Percentiles rank a stretch among this genome's conserved stretches.
These are phyloP conservation scores for Neopestalotiopsis sp. DNA, from an alignment of 2,329 filamentous ascomycete genomes.

Conservation along the genomic window DNA sequence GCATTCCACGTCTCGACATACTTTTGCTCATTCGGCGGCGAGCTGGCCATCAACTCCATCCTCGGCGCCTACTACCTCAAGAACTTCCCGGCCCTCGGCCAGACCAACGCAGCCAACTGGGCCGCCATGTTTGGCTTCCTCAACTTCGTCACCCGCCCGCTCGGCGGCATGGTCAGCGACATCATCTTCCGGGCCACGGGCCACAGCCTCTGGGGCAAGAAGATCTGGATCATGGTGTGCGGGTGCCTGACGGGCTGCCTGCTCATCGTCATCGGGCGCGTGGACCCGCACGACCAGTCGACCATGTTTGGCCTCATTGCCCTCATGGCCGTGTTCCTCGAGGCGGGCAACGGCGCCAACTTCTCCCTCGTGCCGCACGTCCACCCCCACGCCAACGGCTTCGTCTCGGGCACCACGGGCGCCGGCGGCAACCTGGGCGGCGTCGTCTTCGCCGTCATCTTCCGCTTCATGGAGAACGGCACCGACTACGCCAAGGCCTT, in stretches of 20 bases:
- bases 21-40: conserved; percentile 66
- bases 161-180: conserved; percentile 65
- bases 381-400: conserved; percentile 80
- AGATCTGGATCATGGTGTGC: conserved; percentile 65
- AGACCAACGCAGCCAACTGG: conserved; percentile 64
- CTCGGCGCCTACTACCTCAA: conserved; percentile 63
- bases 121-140: conserved; percentile 79
- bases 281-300: conserved; percentile 64
- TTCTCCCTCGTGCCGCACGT: conserved; percentile 89
- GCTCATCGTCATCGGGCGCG: conserved; percentile 65
- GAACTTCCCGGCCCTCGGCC: conserved; percentile 62
- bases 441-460: conserved; percentile 82
- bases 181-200: conserved; percentile 47
- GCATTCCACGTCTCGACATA: conserved; percentile 62
- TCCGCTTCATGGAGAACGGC: conserved; percentile 70
- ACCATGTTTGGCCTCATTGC: conserved; percentile 80
- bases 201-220: conserved; percentile 48
- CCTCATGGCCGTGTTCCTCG: conserved; percentile 80
- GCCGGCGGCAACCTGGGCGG: conserved; percentile 85
- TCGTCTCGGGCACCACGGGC: conserved; percentile 78
- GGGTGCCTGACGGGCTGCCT: conserved; percentile 66
- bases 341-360: conserved; percentile 85
- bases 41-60: conserved; percentile 66
- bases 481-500: conserved; percentile 72
- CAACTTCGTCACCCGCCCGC: conserved; percentile 70